Evolutionary conservation across 139 green algal species (phyloP).

Genomic region (Closterium sp.): DNA sequence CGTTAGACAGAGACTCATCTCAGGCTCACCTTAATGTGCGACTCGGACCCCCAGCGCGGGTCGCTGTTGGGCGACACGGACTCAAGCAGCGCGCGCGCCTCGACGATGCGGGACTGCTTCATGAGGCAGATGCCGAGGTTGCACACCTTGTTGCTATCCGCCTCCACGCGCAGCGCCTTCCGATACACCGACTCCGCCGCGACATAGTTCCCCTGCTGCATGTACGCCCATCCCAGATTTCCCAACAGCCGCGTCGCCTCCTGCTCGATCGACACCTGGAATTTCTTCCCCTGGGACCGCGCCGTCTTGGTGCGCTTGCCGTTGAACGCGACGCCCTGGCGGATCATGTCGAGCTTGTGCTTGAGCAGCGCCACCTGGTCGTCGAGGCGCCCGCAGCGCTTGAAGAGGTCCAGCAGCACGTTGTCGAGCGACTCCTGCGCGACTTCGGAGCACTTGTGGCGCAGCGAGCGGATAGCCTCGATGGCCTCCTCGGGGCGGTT

Average conservation of each 20-base stretch:
- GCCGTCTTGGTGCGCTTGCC: slow-evolving; percentile 53
- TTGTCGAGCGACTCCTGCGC: slow-evolving; percentile 54
- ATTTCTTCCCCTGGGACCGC: slow-evolving; percentile 52
- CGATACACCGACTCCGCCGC: slow-evolving; percentile 52
- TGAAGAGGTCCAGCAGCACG: slow-evolving; percentile 54
- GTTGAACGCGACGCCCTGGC: slow-evolving; percentile 52
- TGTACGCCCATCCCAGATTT: slow-evolving; percentile 58
- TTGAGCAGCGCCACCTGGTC: slow-evolving; percentile 52
- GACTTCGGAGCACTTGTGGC: slow-evolving; percentile 25
- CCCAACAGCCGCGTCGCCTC: slow-evolving; percentile 52
- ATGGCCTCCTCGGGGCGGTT: slow-evolving; percentile 49
- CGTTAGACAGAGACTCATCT: not conserved
- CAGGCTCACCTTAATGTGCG: slow-evolving; percentile 37
- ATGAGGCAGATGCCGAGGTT: slow-evolving; percentile 55
- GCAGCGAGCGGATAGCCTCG: slow-evolving; percentile 45
- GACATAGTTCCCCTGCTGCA: slow-evolving; percentile 47
- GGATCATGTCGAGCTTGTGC: slow-evolving; percentile 55
- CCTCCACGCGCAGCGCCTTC: slow-evolving; percentile 46
- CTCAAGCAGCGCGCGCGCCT: slow-evolving; percentile 38
- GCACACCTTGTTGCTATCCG: slow-evolving; percentile 57
- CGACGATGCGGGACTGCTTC: slow-evolving; percentile 46
- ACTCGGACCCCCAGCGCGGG: slow-evolving; percentile 39
- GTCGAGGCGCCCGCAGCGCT: slow-evolving; percentile 49
- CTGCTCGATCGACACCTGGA: slow-evolving; percentile 55
- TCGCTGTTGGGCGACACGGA: slow-evolving; percentile 35